Conservation (phyloP, 2,329 filamentous ascomycete species). For the Cladorrhinum sp. region DNA sequence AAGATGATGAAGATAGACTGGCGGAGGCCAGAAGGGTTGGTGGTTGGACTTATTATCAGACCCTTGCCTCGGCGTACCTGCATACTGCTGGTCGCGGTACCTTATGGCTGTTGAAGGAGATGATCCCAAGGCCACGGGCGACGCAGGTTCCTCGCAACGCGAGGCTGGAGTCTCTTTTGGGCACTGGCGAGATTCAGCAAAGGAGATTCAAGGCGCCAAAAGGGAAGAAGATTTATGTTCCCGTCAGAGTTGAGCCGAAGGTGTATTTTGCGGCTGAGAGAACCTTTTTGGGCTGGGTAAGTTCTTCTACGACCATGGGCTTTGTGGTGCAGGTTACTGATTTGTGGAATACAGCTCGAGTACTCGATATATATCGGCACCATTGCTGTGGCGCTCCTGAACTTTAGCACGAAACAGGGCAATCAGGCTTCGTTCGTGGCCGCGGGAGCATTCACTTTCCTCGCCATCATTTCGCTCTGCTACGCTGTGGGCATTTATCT, state of each 20-base stretch:
- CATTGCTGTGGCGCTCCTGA: constrained; percentile 78
- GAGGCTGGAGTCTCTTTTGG: constrained; percentile 52
- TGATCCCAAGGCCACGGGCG: constrained; percentile 54
- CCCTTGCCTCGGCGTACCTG: constrained; percentile 50
- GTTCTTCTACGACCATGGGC: constrained; percentile 31
- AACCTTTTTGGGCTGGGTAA: constrained; percentile 90
- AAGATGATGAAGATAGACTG: constrained; percentile 71
- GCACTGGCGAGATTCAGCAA: constrained; percentile 51
- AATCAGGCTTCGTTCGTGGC: constrained; percentile 61
- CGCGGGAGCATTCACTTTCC: constrained; percentile 74
- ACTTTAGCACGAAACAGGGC: constrained; percentile 63
- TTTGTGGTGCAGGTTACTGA: background rate
- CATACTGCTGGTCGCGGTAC: constrained; percentile 42
- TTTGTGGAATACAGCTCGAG: constrained; percentile 61
- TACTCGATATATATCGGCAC: constrained; percentile 92
- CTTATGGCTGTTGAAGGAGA: constrained; percentile 44
- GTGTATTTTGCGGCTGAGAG: constrained; percentile 96
- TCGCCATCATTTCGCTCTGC: constrained; percentile 73
- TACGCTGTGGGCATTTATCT: constrained; percentile 85
- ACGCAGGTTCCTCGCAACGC: constrained; percentile 57
- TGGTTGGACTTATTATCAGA: constrained; percentile 69
- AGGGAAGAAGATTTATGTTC: constrained; percentile 92
- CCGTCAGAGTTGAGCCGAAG: constrained; percentile 93
- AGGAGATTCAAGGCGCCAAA: constrained; percentile 69
- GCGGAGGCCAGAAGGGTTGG: constrained; percentile 76